These are phyloP conservation scores for Claviceps sp. DNA, from an alignment of 2,329 filamentous ascomycete genomes.

Conservation along the genomic window DNA sequence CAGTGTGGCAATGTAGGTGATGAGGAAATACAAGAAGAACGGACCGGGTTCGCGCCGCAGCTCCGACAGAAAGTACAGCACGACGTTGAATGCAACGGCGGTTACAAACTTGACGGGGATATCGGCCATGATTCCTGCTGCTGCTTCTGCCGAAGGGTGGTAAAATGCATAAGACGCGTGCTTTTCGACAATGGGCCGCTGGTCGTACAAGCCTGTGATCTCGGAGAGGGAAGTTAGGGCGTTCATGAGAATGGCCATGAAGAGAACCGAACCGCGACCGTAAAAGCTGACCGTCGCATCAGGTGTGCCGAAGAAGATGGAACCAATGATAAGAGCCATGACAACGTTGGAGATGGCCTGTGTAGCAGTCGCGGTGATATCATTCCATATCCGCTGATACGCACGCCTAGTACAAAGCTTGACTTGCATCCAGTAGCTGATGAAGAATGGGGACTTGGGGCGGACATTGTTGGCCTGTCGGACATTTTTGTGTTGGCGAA, in stretches of 20 bases:
- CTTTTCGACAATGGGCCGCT: conserved; percentile 36
- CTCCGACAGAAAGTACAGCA: conserved; percentile 43
- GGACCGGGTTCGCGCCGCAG: conserved; percentile 44
- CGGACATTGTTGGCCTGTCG: conserved; percentile 40
- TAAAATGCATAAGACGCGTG: conserved; percentile 37
- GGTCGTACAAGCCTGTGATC: conserved; percentile 30
- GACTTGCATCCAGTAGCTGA: conserved; percentile 41
- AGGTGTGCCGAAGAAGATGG: conserved; percentile 42
- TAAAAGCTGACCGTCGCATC: conserved; percentile 38
- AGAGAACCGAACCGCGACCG: conserved; percentile 41
- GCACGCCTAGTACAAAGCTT: conserved; percentile 35
- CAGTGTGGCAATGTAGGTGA: conserved; percentile 54
- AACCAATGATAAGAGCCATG: conserved; percentile 48
- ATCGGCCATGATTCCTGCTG: conserved; percentile 40
- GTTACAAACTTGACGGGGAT: conserved; percentile 44
- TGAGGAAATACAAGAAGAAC: conserved; percentile 67
- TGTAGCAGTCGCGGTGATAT: conserved; percentile 34
- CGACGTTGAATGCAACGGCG: conserved; percentile 37
- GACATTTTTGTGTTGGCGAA: conserved; percentile 34
- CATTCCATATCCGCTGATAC: conserved; percentile 38
- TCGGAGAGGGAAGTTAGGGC: conserved; percentile 45
- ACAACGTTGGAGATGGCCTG: conserved; percentile 34
- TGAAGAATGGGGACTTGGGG: conserved; percentile 42
- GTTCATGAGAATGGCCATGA: conserved; percentile 47
- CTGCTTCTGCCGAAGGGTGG: conserved; percentile 37